Evolutionary conservation across 352 stramenopile genomes (phyloP), one percentile per base, ranked within the genome.

Genomic region (Globisporangium abappressorium): DNA sequence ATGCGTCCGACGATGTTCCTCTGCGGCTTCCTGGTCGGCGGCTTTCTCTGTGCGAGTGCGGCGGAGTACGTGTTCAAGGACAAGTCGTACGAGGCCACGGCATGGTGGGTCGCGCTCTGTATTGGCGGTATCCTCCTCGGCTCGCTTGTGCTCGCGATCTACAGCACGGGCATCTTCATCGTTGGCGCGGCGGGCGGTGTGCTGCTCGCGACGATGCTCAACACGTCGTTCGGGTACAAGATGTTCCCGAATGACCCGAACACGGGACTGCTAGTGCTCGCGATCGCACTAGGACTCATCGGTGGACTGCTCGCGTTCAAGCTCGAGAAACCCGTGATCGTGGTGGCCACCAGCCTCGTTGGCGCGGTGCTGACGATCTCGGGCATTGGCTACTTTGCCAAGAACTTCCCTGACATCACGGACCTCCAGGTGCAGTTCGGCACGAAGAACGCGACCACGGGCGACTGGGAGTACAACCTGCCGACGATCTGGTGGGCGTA

Each of bases 1-100:
- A 67, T 90, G 28, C 82, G 82, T 18, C 82, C 80, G 36, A 79
- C 80, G 24, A 87, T 89, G 78, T 90, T 90, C 59, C 66, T 78
- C 22, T 86, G 80, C 57, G 82, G 80, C 8, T 88, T 89, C 70
- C 69, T 87, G 57, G 78, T 85, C 1, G 82, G 82, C 7, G 77
- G 78, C 30, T 80, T 86, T 60, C 65, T 84, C 24, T 61, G 80
- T 5, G 82, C 79, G 15, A 76, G 74, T 18, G 62, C 85, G 28
- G 77, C 81, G 14, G 47, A 72, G 65, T 78, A 78, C 63, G 73
- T 76, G 36, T 77, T 85, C 62, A 64, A 81, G 53, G 68, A 65
- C 71, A 62, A 82, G 28, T 81, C 71, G 38, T 86, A 77, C 64
- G 74, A 84, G 57, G 67, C 76, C 51, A 85, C 69, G 6, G 77